Evolutionary conservation across 306 rosid species (phyloP).

Genomic region (Vigna reflexopilosa): DNA sequence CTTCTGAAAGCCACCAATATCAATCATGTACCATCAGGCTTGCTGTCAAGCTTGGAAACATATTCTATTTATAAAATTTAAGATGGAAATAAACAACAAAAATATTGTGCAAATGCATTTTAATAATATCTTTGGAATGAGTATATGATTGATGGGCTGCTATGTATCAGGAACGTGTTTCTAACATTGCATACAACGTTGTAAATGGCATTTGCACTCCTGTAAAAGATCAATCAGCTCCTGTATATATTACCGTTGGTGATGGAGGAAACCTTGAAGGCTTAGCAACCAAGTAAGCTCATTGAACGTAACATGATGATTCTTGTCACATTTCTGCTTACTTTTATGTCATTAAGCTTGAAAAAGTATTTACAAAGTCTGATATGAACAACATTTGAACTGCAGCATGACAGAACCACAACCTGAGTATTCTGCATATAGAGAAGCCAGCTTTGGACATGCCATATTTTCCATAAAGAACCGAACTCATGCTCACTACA

Average conservation of each 20-base stretch:
- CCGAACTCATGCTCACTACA: slow-evolving; percentile 77
- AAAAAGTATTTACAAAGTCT: too few species aligned
- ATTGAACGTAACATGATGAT: not conserved
- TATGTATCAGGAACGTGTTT: slow-evolving; percentile 73
- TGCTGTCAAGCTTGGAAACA: slow-evolving; percentile 10
- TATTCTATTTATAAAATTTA: not conserved
- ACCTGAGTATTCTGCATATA: slow-evolving; percentile 76
- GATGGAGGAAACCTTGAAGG: slow-evolving; percentile 96
- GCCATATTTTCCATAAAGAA: slow-evolving; percentile 80
- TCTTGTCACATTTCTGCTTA: not conserved
- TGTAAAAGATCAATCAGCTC: slow-evolving; percentile 76
- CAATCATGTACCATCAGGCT: slow-evolving; percentile 25
- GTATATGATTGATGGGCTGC: not conserved
- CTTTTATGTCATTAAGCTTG: not conserved
- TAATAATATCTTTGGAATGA: not conserved
- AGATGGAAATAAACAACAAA: not conserved
- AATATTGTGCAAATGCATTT: slow-evolving; percentile 7
- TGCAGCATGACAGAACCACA: slow-evolving; percentile 89
- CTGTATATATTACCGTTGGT: slow-evolving; percentile 87
- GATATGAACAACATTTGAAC: not conserved
- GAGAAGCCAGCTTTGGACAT: slow-evolving; percentile 93
- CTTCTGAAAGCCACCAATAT: slow-evolving; percentile 26
- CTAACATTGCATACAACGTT: slow-evolving; percentile 72
- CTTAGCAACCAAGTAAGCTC: slow-evolving; percentile 79
- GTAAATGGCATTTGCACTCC: slow-evolving; percentile 77